Conservation (phyloP, 116 monocot genomes). For the Papilionanthe hybrid region DNA sequence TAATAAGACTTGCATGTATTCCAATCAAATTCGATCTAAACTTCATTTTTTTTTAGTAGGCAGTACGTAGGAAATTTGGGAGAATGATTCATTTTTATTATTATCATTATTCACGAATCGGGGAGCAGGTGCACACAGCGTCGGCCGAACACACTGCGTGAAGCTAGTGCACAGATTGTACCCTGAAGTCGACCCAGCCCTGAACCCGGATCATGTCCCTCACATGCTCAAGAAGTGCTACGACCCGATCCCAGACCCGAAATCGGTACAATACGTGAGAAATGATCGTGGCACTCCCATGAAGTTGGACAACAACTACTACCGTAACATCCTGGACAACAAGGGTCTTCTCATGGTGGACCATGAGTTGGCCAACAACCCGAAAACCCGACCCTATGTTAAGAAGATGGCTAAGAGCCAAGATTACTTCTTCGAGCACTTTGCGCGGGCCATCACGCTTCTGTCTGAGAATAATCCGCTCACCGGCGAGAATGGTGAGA, state of each 20-base stretch:
- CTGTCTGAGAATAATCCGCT: constrained; percentile 85
- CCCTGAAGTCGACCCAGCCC: constrained; percentile 65
- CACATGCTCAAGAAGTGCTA: constrained; percentile 90
- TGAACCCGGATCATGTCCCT: constrained; percentile 76
- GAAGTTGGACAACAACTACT: constrained; percentile 95
- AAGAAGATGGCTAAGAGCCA: constrained; percentile 87
- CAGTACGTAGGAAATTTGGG: no score
- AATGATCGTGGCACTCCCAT: constrained; percentile 87
- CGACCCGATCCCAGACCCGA: constrained; percentile 75
- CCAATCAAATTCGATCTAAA: no score
- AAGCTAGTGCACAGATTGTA: constrained; percentile 86
- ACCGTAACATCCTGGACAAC: constrained; percentile 75
- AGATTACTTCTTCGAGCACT: constrained; percentile 79
- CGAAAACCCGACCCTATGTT: constrained; percentile 52
- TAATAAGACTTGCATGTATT: no score
- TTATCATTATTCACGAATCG: no score
- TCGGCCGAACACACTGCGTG: constrained; percentile 82
- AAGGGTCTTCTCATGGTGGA: constrained; percentile 81
- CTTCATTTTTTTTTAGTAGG: no score
- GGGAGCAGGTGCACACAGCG: constrained; percentile 62
- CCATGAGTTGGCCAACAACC: constrained; percentile 69
- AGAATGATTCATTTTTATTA: no score
- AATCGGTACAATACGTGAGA: constrained; percentile 83
- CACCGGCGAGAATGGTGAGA: constrained; percentile 69
- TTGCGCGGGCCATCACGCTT: constrained; percentile 48